These are phyloP conservation scores for Nitzschia sp. DNA, from an alignment of 108 stramenopile genomes.

Conservation along the genomic window DNA sequence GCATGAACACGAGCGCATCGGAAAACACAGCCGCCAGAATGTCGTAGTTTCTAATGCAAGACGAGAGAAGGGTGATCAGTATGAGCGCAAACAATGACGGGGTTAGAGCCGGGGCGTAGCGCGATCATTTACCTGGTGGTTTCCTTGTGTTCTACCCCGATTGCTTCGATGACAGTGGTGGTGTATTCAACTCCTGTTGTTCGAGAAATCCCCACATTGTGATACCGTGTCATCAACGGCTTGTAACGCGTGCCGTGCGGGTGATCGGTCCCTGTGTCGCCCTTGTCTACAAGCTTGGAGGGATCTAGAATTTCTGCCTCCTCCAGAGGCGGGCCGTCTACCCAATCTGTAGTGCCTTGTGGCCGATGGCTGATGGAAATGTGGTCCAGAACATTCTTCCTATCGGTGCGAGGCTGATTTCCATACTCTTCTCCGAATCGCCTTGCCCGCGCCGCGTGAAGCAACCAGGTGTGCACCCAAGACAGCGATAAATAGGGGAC, in stretches of 20 bases:
- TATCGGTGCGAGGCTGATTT: slow-evolving; percentile 13
- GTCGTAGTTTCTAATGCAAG: slow-evolving; percentile 72
- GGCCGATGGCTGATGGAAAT: slow-evolving; percentile 77
- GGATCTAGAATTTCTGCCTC: slow-evolving; percentile 11
- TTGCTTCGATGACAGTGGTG: slow-evolving; percentile 86
- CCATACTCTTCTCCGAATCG: slow-evolving; percentile 53
- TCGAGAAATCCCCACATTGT: slow-evolving; percentile 61
- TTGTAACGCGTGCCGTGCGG: slow-evolving; percentile 89
- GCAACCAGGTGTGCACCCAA: slow-evolving; percentile 88
- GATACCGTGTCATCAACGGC: slow-evolving; percentile 79
- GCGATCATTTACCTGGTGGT: slow-evolving; percentile 64
- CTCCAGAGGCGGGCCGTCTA: slow-evolving; percentile 62
- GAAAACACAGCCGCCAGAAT: slow-evolving; percentile 86
- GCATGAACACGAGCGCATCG: slow-evolving; percentile 73
- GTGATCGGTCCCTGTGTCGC: slow-evolving; percentile 71
- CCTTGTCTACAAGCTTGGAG: slow-evolving; percentile 35
- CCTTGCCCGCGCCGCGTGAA: slow-evolving; percentile 78
- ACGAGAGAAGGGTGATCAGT: background rate
- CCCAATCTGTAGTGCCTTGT: slow-evolving; percentile 76
- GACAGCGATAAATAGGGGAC: slow-evolving; percentile 79
- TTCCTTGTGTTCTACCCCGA: slow-evolving; percentile 90
- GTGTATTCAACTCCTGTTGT: slow-evolving; percentile 85
- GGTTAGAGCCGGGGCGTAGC: background rate
- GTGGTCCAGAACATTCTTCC: slow-evolving; percentile 66
- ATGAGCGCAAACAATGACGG: no score